Conservation (phyloP, 2,329 filamentous ascomycete genomes). For the Tolypocladium amazonense region DNA sequence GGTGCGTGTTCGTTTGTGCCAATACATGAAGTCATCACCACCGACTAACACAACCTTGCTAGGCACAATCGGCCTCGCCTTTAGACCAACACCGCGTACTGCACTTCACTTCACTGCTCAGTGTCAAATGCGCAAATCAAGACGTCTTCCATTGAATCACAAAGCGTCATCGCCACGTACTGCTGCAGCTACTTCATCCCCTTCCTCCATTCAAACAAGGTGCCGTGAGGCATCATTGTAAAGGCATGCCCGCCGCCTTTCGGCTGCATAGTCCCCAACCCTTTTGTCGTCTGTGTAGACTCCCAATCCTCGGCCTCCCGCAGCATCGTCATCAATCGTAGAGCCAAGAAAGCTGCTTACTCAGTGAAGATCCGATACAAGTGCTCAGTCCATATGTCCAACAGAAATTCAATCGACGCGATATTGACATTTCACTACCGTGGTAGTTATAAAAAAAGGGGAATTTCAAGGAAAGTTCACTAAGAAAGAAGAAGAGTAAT, state of each 20-base stretch:
- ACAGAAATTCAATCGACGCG: background rate
- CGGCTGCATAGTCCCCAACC: slow-evolving; percentile 4
- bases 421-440: background rate
- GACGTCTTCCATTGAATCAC: background rate
- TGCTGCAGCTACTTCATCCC: background rate
- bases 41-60: background rate
- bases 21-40: slow-evolving; percentile 7
- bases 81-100: background rate
- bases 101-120: background rate
- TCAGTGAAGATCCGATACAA: background rate
- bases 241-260: slow-evolving; percentile 8
- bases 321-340: slow-evolving; percentile 7
- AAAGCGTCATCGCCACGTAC: background rate
- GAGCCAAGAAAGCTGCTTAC: slow-evolving; percentile 2
- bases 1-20: background rate
- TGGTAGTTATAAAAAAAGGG: background rate
- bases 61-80: too few species aligned
- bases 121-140: background rate
- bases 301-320: background rate
- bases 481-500: background rate
- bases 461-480: background rate
- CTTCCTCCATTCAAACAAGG: slow-evolving; percentile 19
- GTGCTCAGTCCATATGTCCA: background rate
- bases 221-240: slow-evolving; percentile 40
- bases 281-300: slow-evolving; percentile 2